phyloP scores from a whole-genome alignment of 768 basidiomycete species.

The Lactifluus rugatus region DNA sequence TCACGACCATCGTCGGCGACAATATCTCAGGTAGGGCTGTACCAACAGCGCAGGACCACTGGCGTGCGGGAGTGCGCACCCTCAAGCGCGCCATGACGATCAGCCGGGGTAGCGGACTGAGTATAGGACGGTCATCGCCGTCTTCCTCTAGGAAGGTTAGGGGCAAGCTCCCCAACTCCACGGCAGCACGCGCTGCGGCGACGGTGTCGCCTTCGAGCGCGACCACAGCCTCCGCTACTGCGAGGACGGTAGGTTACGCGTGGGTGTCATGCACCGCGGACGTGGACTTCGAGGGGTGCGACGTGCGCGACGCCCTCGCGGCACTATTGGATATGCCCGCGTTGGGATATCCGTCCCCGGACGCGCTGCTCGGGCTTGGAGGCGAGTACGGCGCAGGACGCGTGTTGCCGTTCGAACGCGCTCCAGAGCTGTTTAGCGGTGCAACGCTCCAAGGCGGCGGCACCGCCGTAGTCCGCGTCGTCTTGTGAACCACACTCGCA shows the following conservation, averaged over 20 bases:
- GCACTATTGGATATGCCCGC: constrained; percentile 32
- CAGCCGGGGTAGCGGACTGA: constrained; percentile 13
- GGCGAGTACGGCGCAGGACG: constrained; percentile 27
- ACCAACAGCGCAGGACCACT: constrained; percentile 62
- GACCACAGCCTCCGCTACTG: neutral
- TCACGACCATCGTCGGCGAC: constrained; percentile 77
- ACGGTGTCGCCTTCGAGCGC: neutral
- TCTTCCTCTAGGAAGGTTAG: neutral
- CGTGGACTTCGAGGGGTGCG: constrained; percentile 75
- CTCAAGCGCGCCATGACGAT: constrained; percentile 29
- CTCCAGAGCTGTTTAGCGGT: constrained; percentile 39
- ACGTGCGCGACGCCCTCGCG: constrained; percentile 46
- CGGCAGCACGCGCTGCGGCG: neutral
- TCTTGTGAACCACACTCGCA: constrained; percentile 16
- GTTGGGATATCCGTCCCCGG: constrained; percentile 27
- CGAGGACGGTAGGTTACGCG: constrained; percentile 55
- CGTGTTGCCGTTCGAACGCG: constrained; percentile 45
- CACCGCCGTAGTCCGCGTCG: constrained; percentile 27
- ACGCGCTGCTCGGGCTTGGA: constrained; percentile 23
- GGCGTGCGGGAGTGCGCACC: constrained; percentile 62
- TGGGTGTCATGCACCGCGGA: constrained; percentile 79
- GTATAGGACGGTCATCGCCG: neutral
- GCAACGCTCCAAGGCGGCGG: constrained; percentile 26
- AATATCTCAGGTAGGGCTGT: constrained; percentile 47
- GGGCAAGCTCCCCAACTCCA: neutral